Base-by-base conservation (phyloP, 495 filamentous ascomycete species). In the Xylaria bambusicola region DNA sequence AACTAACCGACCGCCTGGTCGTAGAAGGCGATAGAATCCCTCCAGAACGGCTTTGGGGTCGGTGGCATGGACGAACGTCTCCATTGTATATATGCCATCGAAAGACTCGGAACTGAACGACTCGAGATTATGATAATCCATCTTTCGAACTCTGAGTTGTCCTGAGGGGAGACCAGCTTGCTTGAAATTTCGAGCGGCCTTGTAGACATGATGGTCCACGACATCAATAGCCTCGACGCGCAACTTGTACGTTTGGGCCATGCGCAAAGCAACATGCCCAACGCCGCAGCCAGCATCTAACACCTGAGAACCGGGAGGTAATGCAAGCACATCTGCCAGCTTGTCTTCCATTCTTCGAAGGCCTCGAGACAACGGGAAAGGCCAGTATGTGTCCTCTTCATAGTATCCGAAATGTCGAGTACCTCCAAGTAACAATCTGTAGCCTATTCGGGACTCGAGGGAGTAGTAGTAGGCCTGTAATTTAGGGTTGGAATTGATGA, bases 51-150 rank as follows among this genome's bases (percentile, higher is more conserved):
- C 73, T 52, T 73, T 62, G 6, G 77, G 77, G 20, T 84, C 76
- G 1, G 75, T 82, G 6, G 83, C 80, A 60, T 86, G 81, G 5
- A 84, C 80, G 24, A 85, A 75, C 0, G 82, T 85, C 62, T 86
- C 83, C 74, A 84, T 83, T 1, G 82, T 84, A 62, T 85, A 86
- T 49, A 80, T 62, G 17, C 83, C 83, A 58, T 85, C 80, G 52
- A 81, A 76, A 0, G 74, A 77, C 9, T 60, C 63, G 33, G 61
- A 49, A 6, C 61, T 56, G 33, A 81, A 70, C 6, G 53, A 47
- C 8, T 79, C 66, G 1, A 86, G 73, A 58, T 84, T 70, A 62
- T 84, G 82, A 64, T 84, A 86, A 66, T 85, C 79, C 59, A 73
- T 78, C 56, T 69, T 71, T 12, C 66, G 65, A 12, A 79, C 76